A percentile compares a stretch with the other conserved stretches of the same genome.
Conservation (phyloP, 345 rosid genomes). For the Gynandropsis gynandra region DNA sequence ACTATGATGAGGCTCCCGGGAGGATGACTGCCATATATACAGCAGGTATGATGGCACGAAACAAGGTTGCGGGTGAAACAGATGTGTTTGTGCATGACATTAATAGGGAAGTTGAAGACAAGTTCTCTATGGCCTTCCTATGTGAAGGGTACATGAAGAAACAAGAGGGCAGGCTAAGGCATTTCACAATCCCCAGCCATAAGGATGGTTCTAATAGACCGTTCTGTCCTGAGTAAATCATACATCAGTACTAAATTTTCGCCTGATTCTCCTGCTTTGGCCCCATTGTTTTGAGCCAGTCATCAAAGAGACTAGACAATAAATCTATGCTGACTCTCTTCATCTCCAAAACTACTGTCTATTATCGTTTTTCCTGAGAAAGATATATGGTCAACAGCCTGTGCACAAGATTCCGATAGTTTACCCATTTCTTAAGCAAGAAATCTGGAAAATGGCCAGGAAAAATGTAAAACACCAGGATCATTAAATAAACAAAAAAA, state of each 20-base stretch:
- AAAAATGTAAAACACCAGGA: background rate
- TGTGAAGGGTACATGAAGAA: conserved; percentile 69
- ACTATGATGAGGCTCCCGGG: conserved; percentile 74
- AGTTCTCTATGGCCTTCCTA: conserved; percentile 60
- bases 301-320: conserved; percentile 2
- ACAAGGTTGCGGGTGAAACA: conserved; percentile 53
- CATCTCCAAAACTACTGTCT: background rate
- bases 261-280: background rate
- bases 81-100: conserved; percentile 88
- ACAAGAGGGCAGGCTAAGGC: conserved; percentile 76
- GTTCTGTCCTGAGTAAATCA: conserved; percentile 53
- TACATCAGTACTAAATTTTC: background rate
- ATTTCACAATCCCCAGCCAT: conserved; percentile 75
- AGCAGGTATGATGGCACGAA: conserved; percentile 87
- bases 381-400: no score
- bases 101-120: conserved; percentile 65
- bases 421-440: background rate
- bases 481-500: background rate
- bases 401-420: no score
- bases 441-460: conserved; percentile 1
- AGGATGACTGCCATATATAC: conserved; percentile 85
- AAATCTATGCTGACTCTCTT: background rate
- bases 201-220: conserved; percentile 36
- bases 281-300: background rate
- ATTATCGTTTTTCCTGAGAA: no score